Base-by-base conservation (phyloP, 495 filamentous ascomycete species). In the Xylaria flabelliformis region DNA sequence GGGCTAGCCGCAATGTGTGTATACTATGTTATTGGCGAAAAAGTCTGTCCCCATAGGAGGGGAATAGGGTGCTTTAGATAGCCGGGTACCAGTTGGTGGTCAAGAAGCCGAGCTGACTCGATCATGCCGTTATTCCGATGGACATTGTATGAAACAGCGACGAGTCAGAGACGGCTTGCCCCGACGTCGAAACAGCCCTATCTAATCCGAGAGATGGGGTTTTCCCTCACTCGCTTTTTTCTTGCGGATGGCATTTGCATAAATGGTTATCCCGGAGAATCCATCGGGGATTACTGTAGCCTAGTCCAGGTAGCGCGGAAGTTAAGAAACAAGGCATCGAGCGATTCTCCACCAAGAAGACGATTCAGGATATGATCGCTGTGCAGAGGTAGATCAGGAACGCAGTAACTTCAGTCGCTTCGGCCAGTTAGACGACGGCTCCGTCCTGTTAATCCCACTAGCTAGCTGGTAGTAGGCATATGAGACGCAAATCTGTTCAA, bases 31-130 rank as follows among this genome's bases (percentile, higher is more conserved):
- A n/a, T 59, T 59, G 29, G 55, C 15, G 15, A n/a, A 36, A 59
- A n/a, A 36, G 51, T 26, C 51, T 2, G 21, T 13, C 24, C 32
- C 53, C 24, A 32, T 56, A 39, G 7, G 4, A 34, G 29, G 15
- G 39, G 6, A 10, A 29, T 13, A 39, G 13, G 34, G 12, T 39
- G 58, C 34, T 39, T 7, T 39, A 61, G 58, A 59, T 39, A 39
- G 56, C 29, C 32, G 15, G 39, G 59, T 19, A 42, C 10, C 8
- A 42, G 39, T 21, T 17, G 19, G n/a, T 26, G 42, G 51, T 34
- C 3, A 56, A 56, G 50, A 41, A 3, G 34, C 48, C 29, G 36
- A 29, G 21, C 65, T 67, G 50, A 67, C 65, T 67, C 65, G 64
- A 41, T 26, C 32, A 67, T 3, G 32, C 48, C 32, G 7, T 24